These are phyloP conservation scores for Fusarium compactum DNA, from an alignment of 2,329 filamentous ascomycete species.

Conservation along the genomic window DNA sequence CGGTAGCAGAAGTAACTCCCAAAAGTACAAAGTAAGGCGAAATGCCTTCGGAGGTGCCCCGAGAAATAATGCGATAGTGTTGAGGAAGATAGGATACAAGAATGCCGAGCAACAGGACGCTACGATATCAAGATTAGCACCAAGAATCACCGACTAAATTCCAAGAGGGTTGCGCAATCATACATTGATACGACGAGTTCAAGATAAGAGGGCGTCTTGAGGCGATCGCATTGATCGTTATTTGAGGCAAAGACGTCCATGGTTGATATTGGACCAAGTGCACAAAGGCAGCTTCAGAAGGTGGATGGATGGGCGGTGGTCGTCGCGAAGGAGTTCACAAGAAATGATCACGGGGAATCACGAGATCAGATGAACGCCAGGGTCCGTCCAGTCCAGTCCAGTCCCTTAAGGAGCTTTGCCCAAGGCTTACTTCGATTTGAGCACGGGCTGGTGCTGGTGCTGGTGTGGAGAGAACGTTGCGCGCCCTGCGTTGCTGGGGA, in stretches of 20 bases:
- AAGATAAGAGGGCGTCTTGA: conserved; percentile 65
- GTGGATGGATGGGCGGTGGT: neutral
- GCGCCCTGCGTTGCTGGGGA: conserved; percentile 35
- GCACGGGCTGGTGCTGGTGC: conserved; percentile 28
- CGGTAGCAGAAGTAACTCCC: conserved; percentile 90
- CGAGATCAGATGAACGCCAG: conserved; percentile 40
- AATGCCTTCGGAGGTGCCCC: conserved; percentile 90
- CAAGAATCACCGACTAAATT: neutral
- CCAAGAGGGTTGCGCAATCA: conserved; percentile 36
- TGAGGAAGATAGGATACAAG: conserved; percentile 94
- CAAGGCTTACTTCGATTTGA: conserved; percentile 19
- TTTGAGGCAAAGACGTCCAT: conserved; percentile 47
- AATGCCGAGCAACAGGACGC: conserved; percentile 86
- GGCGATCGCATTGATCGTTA: conserved; percentile 59
- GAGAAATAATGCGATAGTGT: conserved; percentile 88
- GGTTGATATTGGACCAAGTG: conserved; percentile 12
- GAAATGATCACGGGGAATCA: conserved; percentile 38
- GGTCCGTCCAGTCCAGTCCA: conserved; percentile 6
- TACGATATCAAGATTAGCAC: conserved; percentile 46
- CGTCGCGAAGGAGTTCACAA: conserved; percentile 10
- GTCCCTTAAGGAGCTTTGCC: conserved; percentile 28
- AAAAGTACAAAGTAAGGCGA: conserved; percentile 95
- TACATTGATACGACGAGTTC: conserved; percentile 70
- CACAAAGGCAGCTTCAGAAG: conserved; percentile 15
- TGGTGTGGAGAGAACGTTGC: conserved; percentile 33